Evolutionary conservation across 2,329 filamentous ascomycete genomes (phyloP).

Genomic region (Claviceps lovelessii): DNA sequence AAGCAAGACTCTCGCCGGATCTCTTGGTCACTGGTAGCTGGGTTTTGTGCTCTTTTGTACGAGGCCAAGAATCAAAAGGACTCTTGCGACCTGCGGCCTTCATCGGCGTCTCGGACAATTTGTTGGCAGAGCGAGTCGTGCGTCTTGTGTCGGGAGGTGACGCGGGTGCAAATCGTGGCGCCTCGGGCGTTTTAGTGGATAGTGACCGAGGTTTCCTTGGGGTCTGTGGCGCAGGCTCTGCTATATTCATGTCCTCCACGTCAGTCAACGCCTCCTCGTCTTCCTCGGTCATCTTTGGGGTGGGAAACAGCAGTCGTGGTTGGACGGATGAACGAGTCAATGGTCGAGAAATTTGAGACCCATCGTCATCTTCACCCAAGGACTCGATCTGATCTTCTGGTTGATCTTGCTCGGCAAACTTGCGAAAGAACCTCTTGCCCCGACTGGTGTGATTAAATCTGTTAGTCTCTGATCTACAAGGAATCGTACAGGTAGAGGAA

Average conservation of each 20-base stretch:
- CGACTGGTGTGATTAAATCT: slow-evolving; percentile 37
- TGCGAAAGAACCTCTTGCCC: slow-evolving; percentile 65
- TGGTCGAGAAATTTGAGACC: slow-evolving; percentile 24
- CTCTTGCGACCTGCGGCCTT: slow-evolving; percentile 29
- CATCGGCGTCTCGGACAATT: slow-evolving; percentile 30
- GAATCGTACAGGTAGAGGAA: neutral
- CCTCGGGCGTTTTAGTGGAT: slow-evolving; percentile 33
- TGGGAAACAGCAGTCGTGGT: slow-evolving; percentile 57
- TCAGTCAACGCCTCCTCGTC: slow-evolving; percentile 48
- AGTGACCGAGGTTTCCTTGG: slow-evolving; percentile 21
- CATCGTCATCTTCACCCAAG: slow-evolving; percentile 21
- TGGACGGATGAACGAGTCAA: slow-evolving; percentile 56
- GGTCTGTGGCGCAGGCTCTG: slow-evolving; percentile 18
- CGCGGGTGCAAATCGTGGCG: slow-evolving; percentile 39
- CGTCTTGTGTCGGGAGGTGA: slow-evolving; percentile 50
- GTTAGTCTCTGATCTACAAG: neutral
- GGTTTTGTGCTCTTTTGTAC: slow-evolving; percentile 42
- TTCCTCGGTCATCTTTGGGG: slow-evolving; percentile 29
- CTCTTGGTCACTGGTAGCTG: slow-evolving; percentile 33
- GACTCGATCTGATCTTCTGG: slow-evolving; percentile 18
- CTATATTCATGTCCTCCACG: slow-evolving; percentile 34
- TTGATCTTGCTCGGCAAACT: slow-evolving; percentile 36
- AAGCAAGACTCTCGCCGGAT: slow-evolving; percentile 18
- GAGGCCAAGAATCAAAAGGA: slow-evolving; percentile 55
- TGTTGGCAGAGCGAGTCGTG: slow-evolving; percentile 41